Percentiles rank a stretch among this genome's conserved stretches.
Conservation (phyloP, 2,329 filamentous ascomycete species). For the Cladosporium oxysporum region DNA sequence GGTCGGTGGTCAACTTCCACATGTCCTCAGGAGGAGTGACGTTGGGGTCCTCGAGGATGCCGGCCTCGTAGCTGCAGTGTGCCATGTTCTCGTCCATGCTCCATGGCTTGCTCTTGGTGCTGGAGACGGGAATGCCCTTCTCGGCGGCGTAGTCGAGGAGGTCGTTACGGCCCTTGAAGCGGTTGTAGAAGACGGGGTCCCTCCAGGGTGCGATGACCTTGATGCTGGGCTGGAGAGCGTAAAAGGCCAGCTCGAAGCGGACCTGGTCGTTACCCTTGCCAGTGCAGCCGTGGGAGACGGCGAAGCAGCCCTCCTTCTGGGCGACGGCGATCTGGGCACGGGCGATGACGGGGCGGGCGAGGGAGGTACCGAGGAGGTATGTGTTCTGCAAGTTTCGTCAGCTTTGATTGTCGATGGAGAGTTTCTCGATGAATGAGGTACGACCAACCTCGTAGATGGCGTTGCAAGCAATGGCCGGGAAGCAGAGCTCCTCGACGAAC, state of each 20-base stretch:
- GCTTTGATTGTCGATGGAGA: neutral
- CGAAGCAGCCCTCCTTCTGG: slow-evolving; percentile 60
- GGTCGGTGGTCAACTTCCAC: slow-evolving; percentile 73
- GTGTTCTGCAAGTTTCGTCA: slow-evolving; percentile 46
- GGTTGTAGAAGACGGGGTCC: slow-evolving; percentile 67
- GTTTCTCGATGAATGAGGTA: neutral
- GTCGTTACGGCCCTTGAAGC: slow-evolving; percentile 71
- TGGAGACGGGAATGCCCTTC: slow-evolving; percentile 69
- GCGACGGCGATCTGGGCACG: slow-evolving; percentile 66
- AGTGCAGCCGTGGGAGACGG: slow-evolving; percentile 56
- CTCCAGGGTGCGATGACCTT: slow-evolving; percentile 77
- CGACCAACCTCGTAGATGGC: slow-evolving; percentile 49
- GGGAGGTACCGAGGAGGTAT: slow-evolving; percentile 57
- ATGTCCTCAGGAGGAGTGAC: slow-evolving; percentile 72
- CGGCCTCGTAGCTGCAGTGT: slow-evolving; percentile 79
- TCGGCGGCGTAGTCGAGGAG: slow-evolving; percentile 70
- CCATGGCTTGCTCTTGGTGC: slow-evolving; percentile 72
- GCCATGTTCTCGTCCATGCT: slow-evolving; percentile 70
- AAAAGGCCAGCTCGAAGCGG: slow-evolving; percentile 65
- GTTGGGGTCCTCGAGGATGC: slow-evolving; percentile 68
- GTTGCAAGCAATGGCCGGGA: slow-evolving; percentile 74
- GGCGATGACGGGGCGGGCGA: slow-evolving; percentile 71
- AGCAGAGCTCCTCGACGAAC: slow-evolving; percentile 80
- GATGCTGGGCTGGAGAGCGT: slow-evolving; percentile 64
- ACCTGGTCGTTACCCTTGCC: slow-evolving; percentile 68